A percentile compares a stretch with the other conserved stretches of the same genome.
These are phyloP conservation scores for Abrus precatorius DNA, from an alignment of 306 rosid species.

Conservation along the genomic window DNA sequence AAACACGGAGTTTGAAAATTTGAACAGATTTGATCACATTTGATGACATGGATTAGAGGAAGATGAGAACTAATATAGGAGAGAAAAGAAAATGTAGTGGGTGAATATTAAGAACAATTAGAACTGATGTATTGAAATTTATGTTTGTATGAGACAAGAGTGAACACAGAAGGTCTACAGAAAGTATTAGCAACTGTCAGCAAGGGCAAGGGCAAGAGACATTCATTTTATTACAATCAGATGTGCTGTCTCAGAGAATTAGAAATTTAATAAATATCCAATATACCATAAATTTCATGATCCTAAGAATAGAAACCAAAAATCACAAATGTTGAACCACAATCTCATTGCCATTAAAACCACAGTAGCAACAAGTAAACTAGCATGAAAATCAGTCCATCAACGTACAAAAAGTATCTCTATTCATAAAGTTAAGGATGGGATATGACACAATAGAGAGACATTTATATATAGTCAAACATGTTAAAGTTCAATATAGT, in stretches of 20 bases:
- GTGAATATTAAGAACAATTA: conserved; percentile 6
- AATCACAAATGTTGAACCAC: neutral
- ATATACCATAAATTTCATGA: neutral
- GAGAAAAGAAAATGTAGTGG: neutral
- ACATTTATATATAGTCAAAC: too few relatives aligned
- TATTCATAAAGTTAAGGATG: neutral
- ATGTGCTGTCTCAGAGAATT: neutral
- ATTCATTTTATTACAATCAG: neutral
- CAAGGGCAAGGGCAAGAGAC: neutral
- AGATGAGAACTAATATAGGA: neutral
- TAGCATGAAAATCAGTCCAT: neutral
- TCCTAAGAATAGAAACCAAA: neutral
- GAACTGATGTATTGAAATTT: neutral
- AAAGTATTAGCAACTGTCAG: neutral
- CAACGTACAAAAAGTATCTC: neutral
- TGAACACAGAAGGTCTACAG: neutral
- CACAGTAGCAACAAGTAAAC: neutral
- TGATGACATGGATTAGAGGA: neutral
- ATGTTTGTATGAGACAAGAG: neutral
- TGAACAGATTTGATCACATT: neutral
- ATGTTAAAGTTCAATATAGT: neutral
- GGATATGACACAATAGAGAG: neutral
- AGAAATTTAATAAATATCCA: neutral
- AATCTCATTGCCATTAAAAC: neutral
- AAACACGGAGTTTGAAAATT: neutral